Evolutionary conservation across 176 grass and related monocot genomes (phyloP).

Genomic region (Triticum dicoccoides): DNA sequence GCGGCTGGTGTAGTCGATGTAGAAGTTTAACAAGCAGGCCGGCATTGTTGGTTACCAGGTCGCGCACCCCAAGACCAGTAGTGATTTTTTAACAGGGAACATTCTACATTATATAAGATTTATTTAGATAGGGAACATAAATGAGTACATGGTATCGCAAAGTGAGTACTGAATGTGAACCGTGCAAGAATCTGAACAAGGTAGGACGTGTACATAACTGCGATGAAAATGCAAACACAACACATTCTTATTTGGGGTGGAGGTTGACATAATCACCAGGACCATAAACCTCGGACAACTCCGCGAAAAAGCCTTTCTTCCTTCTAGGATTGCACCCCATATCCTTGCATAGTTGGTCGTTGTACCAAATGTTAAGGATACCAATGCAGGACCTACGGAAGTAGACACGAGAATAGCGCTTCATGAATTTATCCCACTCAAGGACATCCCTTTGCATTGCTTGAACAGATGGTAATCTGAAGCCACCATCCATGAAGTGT

Average conservation of each 20-base stretch:
- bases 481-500: constrained; percentile 47
- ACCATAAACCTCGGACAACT: constrained; percentile 33
- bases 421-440: constrained; percentile 60
- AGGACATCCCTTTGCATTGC: constrained; percentile 43
- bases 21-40: too few species aligned
- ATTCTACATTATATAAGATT: neutral
- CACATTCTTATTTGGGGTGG: constrained; percentile 3
- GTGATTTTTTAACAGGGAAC: too few species aligned
- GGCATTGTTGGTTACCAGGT: too few species aligned
- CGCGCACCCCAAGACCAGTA: too few species aligned
- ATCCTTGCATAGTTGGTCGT: constrained; percentile 52
- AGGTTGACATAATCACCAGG: constrained; percentile 49
- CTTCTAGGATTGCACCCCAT: constrained; percentile 41
- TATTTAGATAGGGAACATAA: too few species aligned
- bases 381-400: constrained; percentile 46
- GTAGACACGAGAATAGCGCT: constrained; percentile 35
- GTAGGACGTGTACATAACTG: neutral
- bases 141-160: neutral
- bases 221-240: neutral
- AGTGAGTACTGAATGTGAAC: neutral
- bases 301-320: constrained; percentile 43
- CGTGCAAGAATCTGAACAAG: neutral
- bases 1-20: too few species aligned
- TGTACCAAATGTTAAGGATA: constrained; percentile 45
- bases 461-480: constrained; percentile 36